Percentiles rank a stretch among this genome's conserved stretches.
These are phyloP conservation scores for Stevia rebaudiana DNA, from an alignment of 140 eudicot species.

Conservation along the genomic window DNA sequence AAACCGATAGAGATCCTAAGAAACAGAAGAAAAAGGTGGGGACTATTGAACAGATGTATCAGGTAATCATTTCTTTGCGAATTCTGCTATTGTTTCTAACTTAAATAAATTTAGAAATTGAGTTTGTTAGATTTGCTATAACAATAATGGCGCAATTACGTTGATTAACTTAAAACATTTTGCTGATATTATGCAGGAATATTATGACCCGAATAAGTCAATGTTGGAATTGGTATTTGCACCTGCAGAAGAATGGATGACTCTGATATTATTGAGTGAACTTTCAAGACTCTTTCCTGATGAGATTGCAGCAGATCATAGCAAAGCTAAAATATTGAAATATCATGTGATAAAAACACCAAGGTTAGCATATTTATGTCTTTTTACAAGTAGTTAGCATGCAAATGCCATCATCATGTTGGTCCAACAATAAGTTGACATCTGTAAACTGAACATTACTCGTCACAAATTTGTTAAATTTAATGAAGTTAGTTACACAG, in stretches of 20 bases:
- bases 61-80: no score
- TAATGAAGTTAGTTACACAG: no score
- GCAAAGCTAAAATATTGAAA: slow-evolving; percentile 95
- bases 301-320: slow-evolving; percentile 86
- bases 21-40: slow-evolving; percentile 52
- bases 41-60: slow-evolving; percentile 64
- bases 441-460: background rate
- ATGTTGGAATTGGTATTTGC: slow-evolving; percentile 99
- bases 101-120: background rate
- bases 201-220: slow-evolving; percentile 75
- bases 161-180: no score
- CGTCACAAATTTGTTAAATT: background rate
- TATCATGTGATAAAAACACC: slow-evolving; percentile 97
- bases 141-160: background rate
- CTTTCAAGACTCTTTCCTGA: slow-evolving; percentile 96
- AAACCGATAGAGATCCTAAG: slow-evolving; percentile 77
- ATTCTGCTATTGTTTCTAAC: background rate
- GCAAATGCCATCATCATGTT: background rate
- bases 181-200: slow-evolving; percentile 55
- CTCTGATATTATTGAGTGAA: slow-evolving; percentile 78
- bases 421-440: background rate
- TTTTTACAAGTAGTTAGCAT: background rate
- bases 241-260: slow-evolving; percentile 99
- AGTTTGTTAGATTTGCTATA: background rate
- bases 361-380: slow-evolving; percentile 39